Base-by-base conservation (phyloP, 176 grass and related monocot species). In the Secale cereale region DNA sequence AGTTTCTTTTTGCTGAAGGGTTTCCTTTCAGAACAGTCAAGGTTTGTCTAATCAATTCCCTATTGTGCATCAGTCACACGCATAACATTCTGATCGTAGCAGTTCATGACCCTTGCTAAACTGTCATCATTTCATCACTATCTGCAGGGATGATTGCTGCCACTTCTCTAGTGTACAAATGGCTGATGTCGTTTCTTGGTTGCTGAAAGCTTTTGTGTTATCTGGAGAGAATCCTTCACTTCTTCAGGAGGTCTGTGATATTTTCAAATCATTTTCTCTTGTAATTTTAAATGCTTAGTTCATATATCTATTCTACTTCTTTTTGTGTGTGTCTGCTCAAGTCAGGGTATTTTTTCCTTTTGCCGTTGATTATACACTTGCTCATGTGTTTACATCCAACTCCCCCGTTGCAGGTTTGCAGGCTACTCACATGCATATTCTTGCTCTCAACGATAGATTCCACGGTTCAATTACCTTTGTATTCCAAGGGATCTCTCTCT, bases 151-250 rank as follows among this genome's bases (percentile, higher is more conserved):
- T 70, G 25, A 10, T 40, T 98, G 93, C 41, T 95, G 93, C 74
- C 62, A 43, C 65, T 90, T 98, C 73, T 86, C 78, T 60, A 94
- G 79, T 63, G 37, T 94, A 68, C 69, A 85, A 78, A 90, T 90
- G 75, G 74, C 82, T 59, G 78, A 88, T 80, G 57, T 92, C 65
- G 74, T 93, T 82, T 60, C 74, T 8, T 98, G 87, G 93, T 89
- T 98, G 87, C 87, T 98, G 50, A 90, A 84, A 83, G 87, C 93
- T 65, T 98, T 95, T 82, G 81, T 94, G 65, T 85, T 95, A 57
- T 94, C 87, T 30, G 78, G 52, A 81, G 85, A 98, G 59, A 85
- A 81, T 16, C 91, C 96, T 48, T 85, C 89, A 52, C 89, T 94
- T 91, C 46, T 70, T 75, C 93, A 93, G 74, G 92, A 98, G 96